phyloP scores from a whole-genome alignment of 805 yeast species.

The Grigorovia yakushimaensis region DNA sequence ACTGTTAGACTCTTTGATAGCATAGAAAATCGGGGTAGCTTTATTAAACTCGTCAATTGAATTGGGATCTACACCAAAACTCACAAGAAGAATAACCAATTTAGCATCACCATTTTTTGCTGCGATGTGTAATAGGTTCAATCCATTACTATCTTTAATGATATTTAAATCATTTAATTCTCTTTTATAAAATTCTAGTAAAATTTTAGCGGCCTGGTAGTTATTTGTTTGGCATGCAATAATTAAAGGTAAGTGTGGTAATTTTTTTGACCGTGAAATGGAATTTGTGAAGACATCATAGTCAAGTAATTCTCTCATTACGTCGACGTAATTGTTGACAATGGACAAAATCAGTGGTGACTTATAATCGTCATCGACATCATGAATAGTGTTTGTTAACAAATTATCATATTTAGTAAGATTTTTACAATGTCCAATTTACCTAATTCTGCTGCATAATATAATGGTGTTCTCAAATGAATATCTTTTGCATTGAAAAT shows the following conservation, averaged over 20 bases:
- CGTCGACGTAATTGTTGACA: slow-evolving; percentile 49
- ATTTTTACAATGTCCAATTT: slow-evolving; percentile 35
- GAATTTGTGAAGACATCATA: slow-evolving; percentile 24
- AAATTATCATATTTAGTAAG: slow-evolving; percentile 23
- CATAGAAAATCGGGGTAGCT: slow-evolving; percentile 91
- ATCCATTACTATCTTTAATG: slow-evolving; percentile 71
- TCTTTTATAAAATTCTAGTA: slow-evolving; percentile 33
- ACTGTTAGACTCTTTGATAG: slow-evolving; percentile 76
- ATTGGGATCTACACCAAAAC: slow-evolving; percentile 70
- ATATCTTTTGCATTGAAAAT: slow-evolving; percentile 42
- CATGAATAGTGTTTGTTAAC: slow-evolving; percentile 27
- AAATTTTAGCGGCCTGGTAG: slow-evolving; percentile 52
- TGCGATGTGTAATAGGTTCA: slow-evolving; percentile 78
- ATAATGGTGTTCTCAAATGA: slow-evolving; percentile 74
- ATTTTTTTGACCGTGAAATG: neutral
- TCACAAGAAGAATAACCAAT: slow-evolving; percentile 56
- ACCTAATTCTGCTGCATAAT: slow-evolving; percentile 67
- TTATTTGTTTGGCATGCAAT: slow-evolving; percentile 85
- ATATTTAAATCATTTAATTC: slow-evolving; percentile 3
- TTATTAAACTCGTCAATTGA: slow-evolving; percentile 74
- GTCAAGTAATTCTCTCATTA: slow-evolving; percentile 39
- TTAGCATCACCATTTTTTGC: slow-evolving; percentile 68
- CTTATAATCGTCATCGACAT: slow-evolving; percentile 63
- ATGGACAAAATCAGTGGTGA: slow-evolving; percentile 79
- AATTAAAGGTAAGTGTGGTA: slow-evolving; percentile 57